Base-by-base conservation (phyloP, 176 grass and related monocot species). In the Juncus inflexus region DNA sequence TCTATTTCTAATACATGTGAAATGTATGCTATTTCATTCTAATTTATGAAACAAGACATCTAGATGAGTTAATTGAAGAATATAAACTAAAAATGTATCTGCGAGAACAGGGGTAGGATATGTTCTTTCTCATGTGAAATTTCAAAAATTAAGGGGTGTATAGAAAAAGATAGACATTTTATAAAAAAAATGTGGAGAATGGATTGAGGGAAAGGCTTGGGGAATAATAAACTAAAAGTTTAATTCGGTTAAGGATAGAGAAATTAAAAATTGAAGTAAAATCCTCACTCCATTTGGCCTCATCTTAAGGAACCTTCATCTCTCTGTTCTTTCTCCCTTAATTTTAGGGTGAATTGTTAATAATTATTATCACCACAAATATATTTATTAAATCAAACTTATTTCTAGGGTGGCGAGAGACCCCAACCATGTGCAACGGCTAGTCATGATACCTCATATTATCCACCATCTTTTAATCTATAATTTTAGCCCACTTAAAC, bases 241-340 rank as follows among this genome's bases (percentile, higher is more conserved):
- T 54, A 69, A 52, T 47, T 13, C 37, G 3, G 15, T 52, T 52
- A 58, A 70, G 51, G 4, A 55, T 38, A 38, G 36, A 39, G 13
- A 37, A 37, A 55, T 52, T 54, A 52, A 68, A 68, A 52, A 11
- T 28, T 4, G n/a, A 68, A 68, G 12, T 52, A 37, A 9, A 70
- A 42, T 9, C 13, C 41, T 41, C 3, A 9, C 19, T 70, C 52
- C 37, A 42, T 58, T 70, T 37, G 7, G 13, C 52, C 19, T 28
- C 19, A 4, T 70, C 52, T 58, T 37, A 70, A 70, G 53, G 35
- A 70, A 70, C 67, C 2, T 70, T 67, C 15, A 35, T 70, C 52
- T 70, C 49, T 70, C 39, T 36, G 40, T 3, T 7, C 50, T 9
- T 9, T 47, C 4, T 6, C 9, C 9, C 43, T 47, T 47, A 47